Evolutionary conservation across 805 yeast genomes (phyloP), one percentile per base, ranked within the genome.

Genomic region (Nakazawaea wyomingensis): DNA sequence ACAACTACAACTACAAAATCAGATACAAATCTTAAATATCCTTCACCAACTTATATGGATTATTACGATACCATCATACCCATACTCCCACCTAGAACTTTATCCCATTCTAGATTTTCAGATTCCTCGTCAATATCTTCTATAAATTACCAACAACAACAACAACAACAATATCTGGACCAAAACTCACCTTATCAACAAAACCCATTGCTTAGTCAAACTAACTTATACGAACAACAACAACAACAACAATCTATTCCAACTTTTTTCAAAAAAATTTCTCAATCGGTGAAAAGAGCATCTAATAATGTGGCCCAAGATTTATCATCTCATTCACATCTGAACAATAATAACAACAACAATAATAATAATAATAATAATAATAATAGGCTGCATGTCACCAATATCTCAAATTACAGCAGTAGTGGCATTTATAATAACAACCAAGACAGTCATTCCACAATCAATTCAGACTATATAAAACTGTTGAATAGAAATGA

Each of bases 21-120:
- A 3, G 32, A 6, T 20, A 26, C 22, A 40, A 26, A 11, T 11
- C 4, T 31, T 21, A 16, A 5, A 22, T 24, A 46, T 32, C 49
- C n/a, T 49, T 19, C n/a, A 20, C 27, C 5, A 29, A 55, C 50
- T 24, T 54, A 51, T 45, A 44, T 53, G 14, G 46, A 50, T 27
- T 61, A 48, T 37, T 61, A 61, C 39, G 64, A 60, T 37, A 57
- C 65, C 1, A 57, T 59, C 28, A 57, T 61, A 19, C 66, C 66
- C 7, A 50, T 59, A 10, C 48, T 61, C 6, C 43, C 51, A 28
- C 19, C 27, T 28, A 5, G n/a, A 5, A 21, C 7, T n/a, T n/a
- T 9, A 14, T 7, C 5, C 21, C 30, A 19, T 7, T 14, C 47
- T 18, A 9, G 47, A 36, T 54, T 57, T 7, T 33, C 52, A n/a